phyloP scores from a whole-genome alignment of 805 yeast genomes.

The Lipomyces yamanashiensis region DNA sequence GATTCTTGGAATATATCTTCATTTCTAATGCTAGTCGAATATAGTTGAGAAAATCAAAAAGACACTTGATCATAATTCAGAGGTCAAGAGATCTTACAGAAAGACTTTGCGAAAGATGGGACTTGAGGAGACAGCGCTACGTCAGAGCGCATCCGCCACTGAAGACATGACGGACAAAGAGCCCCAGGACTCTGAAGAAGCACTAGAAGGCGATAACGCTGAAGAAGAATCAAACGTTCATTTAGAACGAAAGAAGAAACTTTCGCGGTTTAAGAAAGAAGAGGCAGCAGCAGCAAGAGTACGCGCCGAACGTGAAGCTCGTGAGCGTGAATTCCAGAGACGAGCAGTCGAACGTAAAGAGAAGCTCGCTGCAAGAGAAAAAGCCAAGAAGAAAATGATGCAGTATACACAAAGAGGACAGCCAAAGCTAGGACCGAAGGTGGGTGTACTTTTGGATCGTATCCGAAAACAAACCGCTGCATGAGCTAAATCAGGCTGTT shows the following conservation, averaged over 20 bases:
- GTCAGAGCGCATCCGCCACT: background rate
- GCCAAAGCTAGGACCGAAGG: constrained; percentile 33
- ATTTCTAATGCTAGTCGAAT: background rate
- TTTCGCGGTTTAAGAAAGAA: constrained; percentile 23
- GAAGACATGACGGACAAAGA: constrained; percentile 2
- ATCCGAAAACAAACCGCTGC: constrained; percentile 16
- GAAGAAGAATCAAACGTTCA: background rate
- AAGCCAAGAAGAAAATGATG: constrained; percentile 22
- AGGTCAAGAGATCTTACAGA: constrained; percentile 29
- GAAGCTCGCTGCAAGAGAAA: constrained; percentile 20
- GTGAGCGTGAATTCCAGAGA: constrained; percentile 7
- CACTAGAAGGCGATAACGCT: background rate
- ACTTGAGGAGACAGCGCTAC: constrained; percentile 9
- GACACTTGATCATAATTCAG: constrained; percentile 27
- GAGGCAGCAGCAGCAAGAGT: constrained; percentile 21
- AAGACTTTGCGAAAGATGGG: constrained; percentile 31
- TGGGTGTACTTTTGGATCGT: constrained; percentile 29
- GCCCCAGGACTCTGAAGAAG: background rate
- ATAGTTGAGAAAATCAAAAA: constrained; percentile 31
- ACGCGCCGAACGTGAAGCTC: constrained; percentile 18
- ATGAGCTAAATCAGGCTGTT: background rate
- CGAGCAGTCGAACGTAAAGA: constrained; percentile 18
- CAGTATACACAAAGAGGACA: constrained; percentile 30
- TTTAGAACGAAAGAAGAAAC: constrained; percentile 10
- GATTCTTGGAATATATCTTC: background rate